A percentile compares a stretch with the other conserved stretches of the same genome.
These are phyloP conservation scores for Globisporangium nodosum DNA, from an alignment of 352 stramenopile species.

Conservation along the genomic window DNA sequence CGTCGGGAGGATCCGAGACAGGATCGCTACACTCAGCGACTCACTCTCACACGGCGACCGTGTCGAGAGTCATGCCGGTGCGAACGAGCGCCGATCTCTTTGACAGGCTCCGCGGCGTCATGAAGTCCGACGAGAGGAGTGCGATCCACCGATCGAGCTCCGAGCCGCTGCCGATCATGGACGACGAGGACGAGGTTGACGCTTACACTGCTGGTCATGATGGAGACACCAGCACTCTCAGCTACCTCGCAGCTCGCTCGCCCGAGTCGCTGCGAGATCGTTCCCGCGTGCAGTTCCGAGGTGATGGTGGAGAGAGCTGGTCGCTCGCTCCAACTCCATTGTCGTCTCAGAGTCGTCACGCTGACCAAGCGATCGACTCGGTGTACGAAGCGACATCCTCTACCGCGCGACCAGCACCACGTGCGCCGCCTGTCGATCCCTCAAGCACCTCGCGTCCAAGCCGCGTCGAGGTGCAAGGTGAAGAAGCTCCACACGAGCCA, in stretches of 20 bases:
- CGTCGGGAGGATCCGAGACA: not conserved
- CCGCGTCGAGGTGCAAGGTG: too few species aligned
- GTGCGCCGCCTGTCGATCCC: too few species aligned
- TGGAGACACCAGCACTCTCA: not conserved
- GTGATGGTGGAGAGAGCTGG: not conserved
- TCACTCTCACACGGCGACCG: not conserved
- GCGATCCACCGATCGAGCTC: slow-evolving; percentile 4
- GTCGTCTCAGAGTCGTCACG: not conserved
- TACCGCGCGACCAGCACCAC: not conserved
- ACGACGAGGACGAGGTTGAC: slow-evolving; percentile 2
- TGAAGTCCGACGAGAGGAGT: slow-evolving; percentile 6
- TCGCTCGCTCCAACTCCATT: not conserved
- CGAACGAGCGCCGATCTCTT: slow-evolving; percentile 10
- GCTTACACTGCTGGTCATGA: not conserved
- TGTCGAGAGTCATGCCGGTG: slow-evolving; percentile 3
- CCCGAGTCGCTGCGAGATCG: not conserved
- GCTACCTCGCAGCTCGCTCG: not conserved
- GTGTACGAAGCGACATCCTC: too few species aligned
- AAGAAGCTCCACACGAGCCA: too few species aligned
- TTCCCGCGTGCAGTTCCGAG: not conserved
- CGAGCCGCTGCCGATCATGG: slow-evolving; percentile 9
- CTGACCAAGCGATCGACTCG: not conserved
- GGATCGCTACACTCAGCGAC: not conserved
- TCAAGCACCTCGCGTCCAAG: too few species aligned
- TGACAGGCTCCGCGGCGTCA: slow-evolving; percentile 4